Evolutionary conservation across 805 yeast species (phyloP).

Genomic region (Cyberlindnera mycetangii): DNA sequence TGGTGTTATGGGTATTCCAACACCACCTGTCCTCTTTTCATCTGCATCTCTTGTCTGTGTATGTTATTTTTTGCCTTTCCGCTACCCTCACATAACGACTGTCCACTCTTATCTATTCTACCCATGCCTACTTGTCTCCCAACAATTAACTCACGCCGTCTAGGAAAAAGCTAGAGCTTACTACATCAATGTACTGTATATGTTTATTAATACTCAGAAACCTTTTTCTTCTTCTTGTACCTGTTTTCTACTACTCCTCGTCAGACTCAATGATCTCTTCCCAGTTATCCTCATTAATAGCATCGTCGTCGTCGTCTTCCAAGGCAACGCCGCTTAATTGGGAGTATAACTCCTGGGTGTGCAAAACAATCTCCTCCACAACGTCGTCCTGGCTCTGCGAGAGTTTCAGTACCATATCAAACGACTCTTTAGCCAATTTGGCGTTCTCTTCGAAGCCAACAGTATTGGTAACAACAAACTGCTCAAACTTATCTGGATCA

Average conservation of each 20-base stretch:
- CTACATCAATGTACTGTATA: not conserved
- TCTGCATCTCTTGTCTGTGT: not conserved
- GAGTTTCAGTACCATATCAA: conserved; percentile 17
- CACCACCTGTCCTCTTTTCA: not conserved
- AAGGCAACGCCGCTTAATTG: conserved; percentile 61
- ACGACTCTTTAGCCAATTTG: conserved; percentile 11
- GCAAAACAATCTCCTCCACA: conserved; percentile 57
- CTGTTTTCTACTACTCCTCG: too few relatives aligned
- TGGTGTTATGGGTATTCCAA: too few relatives aligned
- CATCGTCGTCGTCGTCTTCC: conserved; percentile 38
- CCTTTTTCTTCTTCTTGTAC: not conserved
- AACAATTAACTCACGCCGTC: too few relatives aligned
- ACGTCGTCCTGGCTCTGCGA: conserved; percentile 40
- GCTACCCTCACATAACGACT: too few relatives aligned
- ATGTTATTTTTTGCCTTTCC: too few relatives aligned
- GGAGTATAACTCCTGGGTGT: conserved; percentile 46
- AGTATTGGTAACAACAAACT: conserved; percentile 14
- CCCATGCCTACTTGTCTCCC: too few relatives aligned
- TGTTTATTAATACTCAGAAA: not conserved
- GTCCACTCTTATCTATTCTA: too few relatives aligned
- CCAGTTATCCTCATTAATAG: conserved; percentile 42
- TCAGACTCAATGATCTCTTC: conserved; percentile 48
- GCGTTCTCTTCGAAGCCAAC: conserved; percentile 19
- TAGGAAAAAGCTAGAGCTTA: too few relatives aligned
- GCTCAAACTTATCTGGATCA: conserved; percentile 26